These are phyloP conservation scores for Cyclotella distinguenda DNA, from an alignment of 108 stramenopile species.

Conservation along the genomic window DNA sequence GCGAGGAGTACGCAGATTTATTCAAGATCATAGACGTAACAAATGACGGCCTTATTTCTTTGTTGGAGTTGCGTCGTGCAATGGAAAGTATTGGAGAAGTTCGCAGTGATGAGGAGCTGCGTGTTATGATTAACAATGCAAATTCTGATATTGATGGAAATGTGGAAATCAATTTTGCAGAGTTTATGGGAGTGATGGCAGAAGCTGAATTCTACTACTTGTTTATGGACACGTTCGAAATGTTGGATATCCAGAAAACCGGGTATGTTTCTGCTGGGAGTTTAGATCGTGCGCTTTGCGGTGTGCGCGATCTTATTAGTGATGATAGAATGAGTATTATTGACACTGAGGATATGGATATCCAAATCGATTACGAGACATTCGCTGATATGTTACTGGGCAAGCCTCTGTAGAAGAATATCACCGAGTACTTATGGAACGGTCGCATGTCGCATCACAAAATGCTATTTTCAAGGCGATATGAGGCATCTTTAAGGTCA, in stretches of 20 bases:
- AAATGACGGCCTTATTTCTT: slow-evolving; percentile 58
- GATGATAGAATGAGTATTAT: slow-evolving; percentile 85
- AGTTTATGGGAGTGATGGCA: slow-evolving; percentile 88
- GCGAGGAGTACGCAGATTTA: slow-evolving; percentile 64
- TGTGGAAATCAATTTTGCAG: slow-evolving; percentile 50
- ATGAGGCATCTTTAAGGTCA: too few species aligned
- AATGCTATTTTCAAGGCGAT: too few species aligned
- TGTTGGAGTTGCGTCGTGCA: slow-evolving; percentile 66
- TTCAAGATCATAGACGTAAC: slow-evolving; percentile 68
- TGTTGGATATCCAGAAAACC: slow-evolving; percentile 66
- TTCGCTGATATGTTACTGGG: slow-evolving; percentile 82
- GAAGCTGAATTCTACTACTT: slow-evolving; percentile 84
- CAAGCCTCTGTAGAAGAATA: slow-evolving; percentile 16
- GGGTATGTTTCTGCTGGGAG: slow-evolving; percentile 77
- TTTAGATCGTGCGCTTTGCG: slow-evolving; percentile 72
- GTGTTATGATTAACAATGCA: slow-evolving; percentile 65
- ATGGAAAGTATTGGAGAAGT: slow-evolving; percentile 63
- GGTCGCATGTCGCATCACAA: too few species aligned
- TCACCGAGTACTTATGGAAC: not conserved
- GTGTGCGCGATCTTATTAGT: slow-evolving; percentile 79
- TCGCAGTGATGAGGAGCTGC: slow-evolving; percentile 53
- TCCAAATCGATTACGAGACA: slow-evolving; percentile 85
- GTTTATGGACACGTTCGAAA: slow-evolving; percentile 76
- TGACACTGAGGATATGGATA: slow-evolving; percentile 83
- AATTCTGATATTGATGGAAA: slow-evolving; percentile 59